These are phyloP conservation scores for Tylopilus subfusipes DNA, from an alignment of 768 basidiomycete species.

Conservation along the genomic window DNA sequence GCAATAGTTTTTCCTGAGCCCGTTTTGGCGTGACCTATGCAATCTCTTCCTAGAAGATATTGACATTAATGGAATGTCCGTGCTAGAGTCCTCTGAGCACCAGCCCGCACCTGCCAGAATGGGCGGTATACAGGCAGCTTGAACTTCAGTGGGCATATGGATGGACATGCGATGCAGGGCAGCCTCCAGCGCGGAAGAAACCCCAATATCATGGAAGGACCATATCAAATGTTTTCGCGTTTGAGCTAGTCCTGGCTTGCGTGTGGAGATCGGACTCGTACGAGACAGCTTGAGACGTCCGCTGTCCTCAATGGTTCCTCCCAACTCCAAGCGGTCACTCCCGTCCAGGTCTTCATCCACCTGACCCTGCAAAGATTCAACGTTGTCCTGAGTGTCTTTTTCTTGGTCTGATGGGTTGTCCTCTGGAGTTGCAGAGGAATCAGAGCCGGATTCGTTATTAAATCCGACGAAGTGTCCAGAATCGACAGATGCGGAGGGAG, in stretches of 20 bases:
- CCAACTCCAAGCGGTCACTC: not conserved
- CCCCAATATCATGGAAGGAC: constrained; percentile 56
- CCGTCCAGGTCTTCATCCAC: not conserved
- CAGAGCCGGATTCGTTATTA: constrained; percentile 4
- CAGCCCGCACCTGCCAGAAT: constrained; percentile 64
- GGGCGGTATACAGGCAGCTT: constrained; percentile 85
- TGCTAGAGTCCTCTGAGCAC: not conserved
- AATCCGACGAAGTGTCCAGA: not conserved
- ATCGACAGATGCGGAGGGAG: not conserved
- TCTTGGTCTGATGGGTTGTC: constrained; percentile 20
- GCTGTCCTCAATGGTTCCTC: constrained; percentile 8
- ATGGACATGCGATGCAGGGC: constrained; percentile 85
- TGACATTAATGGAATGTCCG: not conserved
- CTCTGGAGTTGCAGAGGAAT: constrained; percentile 2
- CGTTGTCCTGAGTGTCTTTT: constrained; percentile 14
- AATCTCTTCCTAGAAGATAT: constrained; percentile 73
- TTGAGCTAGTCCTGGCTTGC: constrained; percentile 5
- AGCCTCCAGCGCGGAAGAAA: constrained; percentile 54
- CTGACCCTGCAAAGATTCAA: constrained; percentile 6
- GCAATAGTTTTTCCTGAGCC: constrained; percentile 98
- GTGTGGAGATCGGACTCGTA: constrained; percentile 13
- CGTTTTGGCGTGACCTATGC: constrained; percentile 96
- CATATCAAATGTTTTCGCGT: constrained; percentile 10
- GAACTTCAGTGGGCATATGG: constrained; percentile 78
- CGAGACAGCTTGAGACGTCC: constrained; percentile 23